Evolutionary conservation across 2,329 filamentous ascomycete genomes (phyloP).

Genomic region (Aspergillus sclerotialis): DNA sequence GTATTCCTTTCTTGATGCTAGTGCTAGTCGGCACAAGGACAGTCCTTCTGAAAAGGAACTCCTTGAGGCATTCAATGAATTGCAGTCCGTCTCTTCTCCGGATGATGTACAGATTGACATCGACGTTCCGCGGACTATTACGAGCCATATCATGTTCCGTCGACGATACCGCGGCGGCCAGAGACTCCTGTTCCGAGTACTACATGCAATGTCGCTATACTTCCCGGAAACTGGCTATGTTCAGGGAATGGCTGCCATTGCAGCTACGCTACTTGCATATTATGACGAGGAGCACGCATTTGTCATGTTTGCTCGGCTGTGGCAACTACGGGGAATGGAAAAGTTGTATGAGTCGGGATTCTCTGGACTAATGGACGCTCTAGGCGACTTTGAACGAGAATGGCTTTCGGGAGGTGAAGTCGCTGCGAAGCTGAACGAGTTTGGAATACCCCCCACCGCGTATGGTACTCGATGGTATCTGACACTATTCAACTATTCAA

Average conservation of each 20-base stretch:
- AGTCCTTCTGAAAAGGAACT: slow-evolving; percentile 64
- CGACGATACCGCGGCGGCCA: slow-evolving; percentile 87
- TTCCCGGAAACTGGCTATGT: slow-evolving; percentile 91
- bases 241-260: slow-evolving; percentile 92
- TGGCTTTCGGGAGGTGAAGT: slow-evolving; percentile 78
- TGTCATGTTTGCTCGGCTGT: slow-evolving; percentile 92
- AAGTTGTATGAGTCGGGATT: slow-evolving; percentile 80
- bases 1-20: slow-evolving; percentile 82
- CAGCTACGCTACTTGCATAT: slow-evolving; percentile 88
- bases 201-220: slow-evolving; percentile 87
- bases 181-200: slow-evolving; percentile 80
- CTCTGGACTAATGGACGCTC: slow-evolving; percentile 73
- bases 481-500: slow-evolving; percentile 93
- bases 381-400: slow-evolving; percentile 74
- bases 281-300: slow-evolving; percentile 94
- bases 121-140: slow-evolving; percentile 92
- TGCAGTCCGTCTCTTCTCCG: slow-evolving; percentile 67
- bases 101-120: slow-evolving; percentile 97
- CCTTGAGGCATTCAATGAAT: slow-evolving; percentile 62
- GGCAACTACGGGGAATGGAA: slow-evolving; percentile 80
- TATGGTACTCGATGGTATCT: slow-evolving; percentile 97
- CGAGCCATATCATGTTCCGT: slow-evolving; percentile 94
- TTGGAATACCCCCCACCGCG: slow-evolving; percentile 78
- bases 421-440: slow-evolving; percentile 66
- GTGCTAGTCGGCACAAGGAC: slow-evolving; percentile 58